Base-by-base conservation (phyloP, 176 grass and related monocot genomes). In the Oryza coarctata region DNA sequence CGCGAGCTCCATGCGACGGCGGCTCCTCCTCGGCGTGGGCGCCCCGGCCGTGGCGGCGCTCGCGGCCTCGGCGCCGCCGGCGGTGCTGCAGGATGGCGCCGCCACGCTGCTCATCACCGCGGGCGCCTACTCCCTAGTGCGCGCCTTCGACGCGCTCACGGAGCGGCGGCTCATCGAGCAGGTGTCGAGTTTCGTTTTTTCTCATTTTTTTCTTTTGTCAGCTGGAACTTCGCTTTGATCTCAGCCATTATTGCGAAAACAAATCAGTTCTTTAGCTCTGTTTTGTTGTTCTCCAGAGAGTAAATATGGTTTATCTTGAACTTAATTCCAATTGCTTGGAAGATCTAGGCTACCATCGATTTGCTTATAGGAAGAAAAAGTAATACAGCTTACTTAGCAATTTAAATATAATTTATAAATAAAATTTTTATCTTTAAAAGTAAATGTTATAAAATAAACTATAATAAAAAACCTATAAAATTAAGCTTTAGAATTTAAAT, bases 121-220 rank as follows among this genome's bases (percentile, higher is more conserved):
- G 12, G 89, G 96, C 22, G 96, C 96, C 0, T 99, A 99, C 83
- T 50, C 77, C 17, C 91, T 99, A 22, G 87, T 99, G 35, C 90
- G 73, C 72, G 29, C 80, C 68, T 91, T 95, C 80, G 93, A 99
- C 63, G 74, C 34, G 32, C 91, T 98, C 76, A 85, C 88, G 1
- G 73, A 88, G 73, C 76, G 84, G 43, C 89, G 83, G 63, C 32
- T 98, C 80, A 45, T 98, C 77, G 80, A 98, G 68, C 91, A 91
- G 96, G 96, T 98, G 30, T 68, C 78, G 71, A 7, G 38, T 20
- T 8, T 22, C 17, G 49, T 52, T 52, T 52, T 45, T 5, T 12
- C 49, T 60, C 6, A 6, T 36, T 36, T 36, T 57, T 9, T n/a
- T 60, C 11, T 9, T 57, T 60, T 60, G 9, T 58, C 12, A 22